These are phyloP conservation scores for Chaetomidium leptoderma DNA, from an alignment of 495 filamentous ascomycete genomes.

Conservation along the genomic window DNA sequence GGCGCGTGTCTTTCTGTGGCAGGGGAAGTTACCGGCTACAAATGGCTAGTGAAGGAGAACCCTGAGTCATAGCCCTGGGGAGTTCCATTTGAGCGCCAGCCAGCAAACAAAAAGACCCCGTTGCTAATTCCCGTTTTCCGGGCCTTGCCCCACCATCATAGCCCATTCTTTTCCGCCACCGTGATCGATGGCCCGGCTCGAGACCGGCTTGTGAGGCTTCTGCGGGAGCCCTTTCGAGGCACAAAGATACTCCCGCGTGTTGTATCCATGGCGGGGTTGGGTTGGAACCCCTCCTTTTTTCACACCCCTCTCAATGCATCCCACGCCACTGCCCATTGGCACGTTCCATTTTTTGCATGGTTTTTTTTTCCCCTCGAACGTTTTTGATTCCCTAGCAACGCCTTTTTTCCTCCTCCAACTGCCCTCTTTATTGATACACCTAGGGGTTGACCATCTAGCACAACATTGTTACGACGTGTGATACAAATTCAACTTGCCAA, in stretches of 20 bases:
- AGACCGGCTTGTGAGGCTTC: no score
- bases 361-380: no score
- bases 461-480: no score
- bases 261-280: conserved; percentile 1
- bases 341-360: no score
- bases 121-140: conserved; percentile 2
- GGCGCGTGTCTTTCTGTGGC: background rate
- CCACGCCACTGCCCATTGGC: no score
- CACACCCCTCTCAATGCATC: background rate
- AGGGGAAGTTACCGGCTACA: conserved; percentile 1
- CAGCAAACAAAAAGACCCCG: conserved; percentile 17
- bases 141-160: conserved; percentile 15
- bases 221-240: background rate
- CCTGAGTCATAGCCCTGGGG: conserved; percentile 24
- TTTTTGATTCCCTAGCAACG: no score
- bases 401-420: no score
- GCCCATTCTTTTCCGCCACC: background rate
- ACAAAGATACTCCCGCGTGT: background rate
- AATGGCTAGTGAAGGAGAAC: background rate
- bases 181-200: background rate
- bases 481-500: no score
- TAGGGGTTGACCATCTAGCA: no score
- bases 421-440: no score
- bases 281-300: no score
- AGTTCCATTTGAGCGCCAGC: conserved; percentile 3